phyloP scores from a whole-genome alignment of 495 filamentous ascomycete species.

The Cercophora newfieldiana region DNA sequence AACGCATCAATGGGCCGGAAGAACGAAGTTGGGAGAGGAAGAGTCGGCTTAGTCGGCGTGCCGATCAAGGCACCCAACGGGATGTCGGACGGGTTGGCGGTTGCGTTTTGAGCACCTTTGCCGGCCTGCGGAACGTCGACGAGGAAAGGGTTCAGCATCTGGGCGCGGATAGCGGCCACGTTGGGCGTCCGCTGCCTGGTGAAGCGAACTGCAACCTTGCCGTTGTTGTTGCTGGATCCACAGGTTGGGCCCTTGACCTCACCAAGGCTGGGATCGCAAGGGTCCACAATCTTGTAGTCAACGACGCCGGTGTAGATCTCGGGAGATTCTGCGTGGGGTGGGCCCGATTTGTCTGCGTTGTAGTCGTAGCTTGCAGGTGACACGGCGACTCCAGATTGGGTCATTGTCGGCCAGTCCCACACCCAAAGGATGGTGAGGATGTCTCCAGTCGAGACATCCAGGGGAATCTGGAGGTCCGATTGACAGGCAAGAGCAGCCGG shows the following conservation, averaged over 20 bases:
- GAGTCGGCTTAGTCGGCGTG: neutral
- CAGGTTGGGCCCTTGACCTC: constrained; percentile 29
- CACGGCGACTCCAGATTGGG: constrained; percentile 28
- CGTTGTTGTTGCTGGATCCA: constrained; percentile 14
- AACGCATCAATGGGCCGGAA: neutral
- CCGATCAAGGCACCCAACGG: constrained; percentile 28
- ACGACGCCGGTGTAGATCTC: constrained; percentile 83
- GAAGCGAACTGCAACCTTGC: constrained; percentile 29
- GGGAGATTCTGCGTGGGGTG: too few relatives aligned
- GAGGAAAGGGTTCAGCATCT: constrained; percentile 40
- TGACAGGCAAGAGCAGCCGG: constrained; percentile 67
- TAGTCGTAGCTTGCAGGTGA: constrained; percentile 29
- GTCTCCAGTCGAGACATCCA: constrained; percentile 47
- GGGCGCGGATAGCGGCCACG: constrained; percentile 35
- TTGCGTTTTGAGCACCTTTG: constrained; percentile 19
- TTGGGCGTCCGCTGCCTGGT: constrained; percentile 24
- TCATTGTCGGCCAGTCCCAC: constrained; percentile 76
- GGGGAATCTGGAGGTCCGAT: constrained; percentile 69
- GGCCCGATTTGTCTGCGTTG: constrained; percentile 41
- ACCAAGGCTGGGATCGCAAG: constrained; percentile 35
- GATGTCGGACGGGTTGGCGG: constrained; percentile 25
- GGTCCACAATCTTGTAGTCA: constrained; percentile 62
- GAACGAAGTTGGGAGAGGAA: constrained; percentile 5
- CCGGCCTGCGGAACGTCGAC: constrained; percentile 34
- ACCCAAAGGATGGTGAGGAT: constrained; percentile 85